These are phyloP conservation scores for Ascomycota sp. DNA, from an alignment of 2,329 filamentous ascomycete genomes.

Conservation along the genomic window DNA sequence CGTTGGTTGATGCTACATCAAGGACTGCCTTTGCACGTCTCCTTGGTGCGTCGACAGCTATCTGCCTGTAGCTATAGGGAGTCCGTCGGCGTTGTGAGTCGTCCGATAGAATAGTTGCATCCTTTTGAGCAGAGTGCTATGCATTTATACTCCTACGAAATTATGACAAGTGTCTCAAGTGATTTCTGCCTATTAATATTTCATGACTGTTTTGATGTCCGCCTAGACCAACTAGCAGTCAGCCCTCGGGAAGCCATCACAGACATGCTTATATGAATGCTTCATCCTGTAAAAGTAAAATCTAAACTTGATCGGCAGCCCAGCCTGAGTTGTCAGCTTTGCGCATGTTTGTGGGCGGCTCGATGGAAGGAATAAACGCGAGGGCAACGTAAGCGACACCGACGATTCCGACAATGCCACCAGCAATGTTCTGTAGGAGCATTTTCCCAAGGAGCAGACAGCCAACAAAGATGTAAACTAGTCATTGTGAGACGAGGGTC, in stretches of 20 bases:
- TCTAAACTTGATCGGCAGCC: slow-evolving; percentile 58
- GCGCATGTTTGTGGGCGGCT: slow-evolving; percentile 65
- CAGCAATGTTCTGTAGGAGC: slow-evolving; percentile 53
- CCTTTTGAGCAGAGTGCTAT: neutral
- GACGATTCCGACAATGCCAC: slow-evolving; percentile 54
- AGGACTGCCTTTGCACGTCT: no score
- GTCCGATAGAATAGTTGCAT: neutral
- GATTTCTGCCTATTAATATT: no score
- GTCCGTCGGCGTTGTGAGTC: no score
- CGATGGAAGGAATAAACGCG: slow-evolving; percentile 61
- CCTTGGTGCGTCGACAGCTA: no score
- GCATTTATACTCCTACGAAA: no score
- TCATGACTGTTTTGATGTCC: no score
- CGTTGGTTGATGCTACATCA: no score
- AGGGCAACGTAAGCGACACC: slow-evolving; percentile 60
- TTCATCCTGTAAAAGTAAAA: neutral
- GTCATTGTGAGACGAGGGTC: neutral
- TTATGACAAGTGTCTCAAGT: no score
- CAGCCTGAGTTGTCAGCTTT: slow-evolving; percentile 50
- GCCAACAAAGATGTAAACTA: slow-evolving; percentile 93
- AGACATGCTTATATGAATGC: neutral
- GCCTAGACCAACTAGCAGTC: no score
- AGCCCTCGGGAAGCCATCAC: neutral
- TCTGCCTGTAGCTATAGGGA: no score
- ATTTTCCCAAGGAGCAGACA: slow-evolving; percentile 55